Conservation (phyloP, 2,329 filamentous ascomycete species). For the Trichoderma lentiforme region DNA sequence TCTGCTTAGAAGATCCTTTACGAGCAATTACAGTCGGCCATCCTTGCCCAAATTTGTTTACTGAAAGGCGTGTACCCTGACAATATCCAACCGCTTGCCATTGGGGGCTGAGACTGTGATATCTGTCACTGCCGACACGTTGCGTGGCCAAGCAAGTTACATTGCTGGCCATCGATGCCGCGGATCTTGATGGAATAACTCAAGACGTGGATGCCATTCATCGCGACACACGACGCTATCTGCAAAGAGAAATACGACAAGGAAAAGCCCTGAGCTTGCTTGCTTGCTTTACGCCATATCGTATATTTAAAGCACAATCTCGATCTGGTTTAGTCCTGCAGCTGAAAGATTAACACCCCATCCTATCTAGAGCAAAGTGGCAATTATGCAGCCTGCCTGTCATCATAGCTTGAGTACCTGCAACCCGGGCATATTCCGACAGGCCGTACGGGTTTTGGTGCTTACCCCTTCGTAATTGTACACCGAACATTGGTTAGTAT, state of each 20-base stretch:
- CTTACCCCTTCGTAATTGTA: background rate
- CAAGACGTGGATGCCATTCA: background rate
- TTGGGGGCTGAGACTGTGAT: background rate
- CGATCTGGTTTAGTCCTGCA: background rate
- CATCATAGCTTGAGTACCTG: background rate
- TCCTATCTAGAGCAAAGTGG: background rate
- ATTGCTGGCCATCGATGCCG: background rate
- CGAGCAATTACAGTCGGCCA: background rate
- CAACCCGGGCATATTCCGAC: conserved; percentile 9
- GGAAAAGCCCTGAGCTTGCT: background rate
- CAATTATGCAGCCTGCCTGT: background rate
- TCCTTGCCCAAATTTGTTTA: background rate
- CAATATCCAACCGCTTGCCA: background rate
- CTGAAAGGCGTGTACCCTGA: background rate
- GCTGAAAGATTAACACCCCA: background rate
- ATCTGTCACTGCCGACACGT: background rate
- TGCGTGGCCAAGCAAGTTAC: background rate
- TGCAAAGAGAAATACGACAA: background rate
- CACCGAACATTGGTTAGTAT: background rate
- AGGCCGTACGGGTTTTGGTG: background rate
- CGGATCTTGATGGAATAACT: background rate
- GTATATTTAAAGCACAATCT: background rate
- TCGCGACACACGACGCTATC: background rate
- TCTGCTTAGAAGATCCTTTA: background rate
- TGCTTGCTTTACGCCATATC: background rate